Evolutionary conservation across 768 basidiomycete genomes (phyloP).

Genomic region (Naganishia antarctica): DNA sequence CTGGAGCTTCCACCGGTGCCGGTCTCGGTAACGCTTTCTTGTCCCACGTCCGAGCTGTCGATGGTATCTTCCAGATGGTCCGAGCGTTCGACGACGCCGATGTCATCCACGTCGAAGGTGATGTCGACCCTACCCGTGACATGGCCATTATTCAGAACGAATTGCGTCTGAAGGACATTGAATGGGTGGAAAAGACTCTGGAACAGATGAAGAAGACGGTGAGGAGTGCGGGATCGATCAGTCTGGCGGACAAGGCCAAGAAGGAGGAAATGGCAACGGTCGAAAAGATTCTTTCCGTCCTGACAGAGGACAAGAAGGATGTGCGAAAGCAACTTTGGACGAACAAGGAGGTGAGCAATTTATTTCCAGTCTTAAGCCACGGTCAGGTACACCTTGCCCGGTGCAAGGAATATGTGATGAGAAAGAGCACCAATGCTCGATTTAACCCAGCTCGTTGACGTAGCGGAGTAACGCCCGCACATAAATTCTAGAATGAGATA

Average conservation of each 20-base stretch:
- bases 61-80: constrained; percentile 97
- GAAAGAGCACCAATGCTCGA: constrained; percentile 73
- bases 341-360: constrained; percentile 82
- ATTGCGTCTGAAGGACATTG: constrained; percentile 91
- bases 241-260: constrained; percentile 86
- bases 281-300: constrained; percentile 73
- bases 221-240: constrained; percentile 53
- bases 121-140: constrained; percentile 89
- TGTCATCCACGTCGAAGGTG: constrained; percentile 97
- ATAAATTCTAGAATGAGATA: constrained; percentile 60
- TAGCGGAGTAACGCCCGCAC: constrained; percentile 79
- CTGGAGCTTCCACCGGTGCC: constrained; percentile 96
- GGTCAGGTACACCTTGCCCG: background rate
- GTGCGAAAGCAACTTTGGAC: constrained; percentile 89
- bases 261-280: constrained; percentile 90
- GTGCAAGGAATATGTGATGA: constrained; percentile 55
- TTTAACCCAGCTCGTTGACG: constrained; percentile 91
- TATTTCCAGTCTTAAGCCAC: background rate
- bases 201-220: constrained; percentile 70
- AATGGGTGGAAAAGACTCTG: constrained; percentile 92
- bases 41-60: constrained; percentile 94
- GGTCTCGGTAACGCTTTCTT: constrained; percentile 97
- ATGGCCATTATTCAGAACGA: constrained; percentile 97
- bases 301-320: constrained; percentile 77
- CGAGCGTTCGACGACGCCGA: constrained; percentile 99